Evolutionary conservation across 176 grass and related monocot genomes (phyloP), one percentile per base, ranked within the genome.

Genomic region (Aegilops sharonensis): DNA sequence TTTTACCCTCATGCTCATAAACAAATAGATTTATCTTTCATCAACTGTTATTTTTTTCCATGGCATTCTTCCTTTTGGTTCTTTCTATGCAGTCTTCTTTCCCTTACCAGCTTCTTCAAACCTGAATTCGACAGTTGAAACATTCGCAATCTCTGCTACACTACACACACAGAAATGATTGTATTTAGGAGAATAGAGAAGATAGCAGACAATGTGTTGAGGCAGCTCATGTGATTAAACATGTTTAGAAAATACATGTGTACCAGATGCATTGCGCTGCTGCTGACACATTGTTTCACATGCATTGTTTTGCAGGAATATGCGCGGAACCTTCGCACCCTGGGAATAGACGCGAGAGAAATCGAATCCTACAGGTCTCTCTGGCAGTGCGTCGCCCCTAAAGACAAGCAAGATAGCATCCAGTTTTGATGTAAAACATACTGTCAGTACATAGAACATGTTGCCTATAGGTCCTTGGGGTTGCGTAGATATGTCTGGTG

Each of bases 311-410:
- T 85, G 39, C 77, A 99, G 97, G 97, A 99, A 86, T 99, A 99
- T 25, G 94, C 92, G 47, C 92, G 92, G 9, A 93, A 99, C 81
- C 94, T 99, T 87, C 84, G 79, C 17, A 57, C 87, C 1, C 59
- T 94, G 47, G 94, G 94, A 83, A 94, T 96, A 60, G 86, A 96
- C 15, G 94, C 97, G 18, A 80, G 80, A 12, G 90, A 91, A 77
- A 94, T 97, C 30, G 79, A 93, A 52, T 85, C 90, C 32, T 99
- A 91, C 82, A 36, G 85, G 36, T 85, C 97, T 64, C 72, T 99
- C 27, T 99, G 94, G 97, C 94, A 96, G 77, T 97, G 92, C 81
- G 94, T 99, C 87, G 97, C 97, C 68, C 97, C 94, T 20, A 95
- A 93, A 88, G 97, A 99, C 56, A 96, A 91, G 88, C 97, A 99